phyloP scores from a whole-genome alignment of 75 land plant genomes.

The Pinus tabuliformis region DNA sequence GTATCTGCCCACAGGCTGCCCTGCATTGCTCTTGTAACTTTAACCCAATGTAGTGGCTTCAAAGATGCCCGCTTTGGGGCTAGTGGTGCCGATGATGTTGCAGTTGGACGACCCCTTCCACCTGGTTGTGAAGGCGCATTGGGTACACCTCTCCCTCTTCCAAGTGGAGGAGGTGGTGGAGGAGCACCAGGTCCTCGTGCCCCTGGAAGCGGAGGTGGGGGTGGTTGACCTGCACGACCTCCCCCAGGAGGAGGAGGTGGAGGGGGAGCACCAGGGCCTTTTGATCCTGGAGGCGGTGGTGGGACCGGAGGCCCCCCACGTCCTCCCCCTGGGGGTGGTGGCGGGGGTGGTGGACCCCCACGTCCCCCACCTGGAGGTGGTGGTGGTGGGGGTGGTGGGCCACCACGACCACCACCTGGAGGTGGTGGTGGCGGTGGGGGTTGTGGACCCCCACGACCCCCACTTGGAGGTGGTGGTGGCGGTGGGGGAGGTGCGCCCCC shows the following conservation, averaged over 20 bases:
- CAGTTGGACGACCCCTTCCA: slow-evolving; percentile 41
- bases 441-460: slow-evolving; percentile 7
- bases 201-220: slow-evolving; percentile 34
- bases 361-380: slow-evolving; percentile 26
- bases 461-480: slow-evolving; percentile 23
- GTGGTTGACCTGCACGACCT: slow-evolving; percentile 31
- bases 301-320: slow-evolving; percentile 8
- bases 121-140: slow-evolving; percentile 30
- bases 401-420: background rate
- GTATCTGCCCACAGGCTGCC: slow-evolving; percentile 98
- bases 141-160: slow-evolving; percentile 38
- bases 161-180: slow-evolving; percentile 65
- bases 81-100: slow-evolving; percentile 19
- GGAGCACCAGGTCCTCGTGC: slow-evolving; percentile 23
- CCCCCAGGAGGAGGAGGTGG: slow-evolving; percentile 31
- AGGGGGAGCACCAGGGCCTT: slow-evolving; percentile 19
- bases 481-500: slow-evolving; percentile 19
- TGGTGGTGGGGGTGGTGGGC: slow-evolving; percentile 26
- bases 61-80: slow-evolving; percentile 75
- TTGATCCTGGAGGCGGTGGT: slow-evolving; percentile 21
- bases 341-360: slow-evolving; percentile 16
- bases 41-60: slow-evolving; percentile 97
- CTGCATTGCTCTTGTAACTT: slow-evolving; percentile 97
- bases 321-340: slow-evolving; percentile 8
- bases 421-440: slow-evolving; percentile 51